A percentile compares a stretch with the other conserved stretches of the same genome.
Conservation (phyloP, 257 asterid genomes). For the Nicotiana sylvestris region DNA sequence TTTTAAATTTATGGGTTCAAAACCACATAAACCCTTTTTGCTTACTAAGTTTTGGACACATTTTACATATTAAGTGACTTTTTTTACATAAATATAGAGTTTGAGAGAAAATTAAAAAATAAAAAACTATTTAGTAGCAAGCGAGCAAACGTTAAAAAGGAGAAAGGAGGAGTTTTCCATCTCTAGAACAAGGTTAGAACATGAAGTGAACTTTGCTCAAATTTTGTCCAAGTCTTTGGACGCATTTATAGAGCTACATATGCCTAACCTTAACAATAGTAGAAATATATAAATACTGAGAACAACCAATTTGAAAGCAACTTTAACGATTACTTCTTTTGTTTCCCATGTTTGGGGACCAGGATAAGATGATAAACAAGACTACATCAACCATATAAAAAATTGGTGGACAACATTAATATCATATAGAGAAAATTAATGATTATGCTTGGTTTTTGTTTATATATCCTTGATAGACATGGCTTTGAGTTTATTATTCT, state of each 20-base stretch:
- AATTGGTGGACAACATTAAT: conserved; percentile 1
- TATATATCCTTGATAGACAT: not conserved
- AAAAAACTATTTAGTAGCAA: too few relatives aligned
- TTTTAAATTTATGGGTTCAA: too few relatives aligned
- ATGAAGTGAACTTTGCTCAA: not conserved
- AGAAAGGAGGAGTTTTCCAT: not conserved
- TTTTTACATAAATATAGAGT: too few relatives aligned
- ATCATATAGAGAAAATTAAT: not conserved
- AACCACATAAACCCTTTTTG: too few relatives aligned
- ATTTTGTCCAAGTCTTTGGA: not conserved
- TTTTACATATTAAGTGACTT: too few relatives aligned
- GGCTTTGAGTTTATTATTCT: conserved; percentile 6
- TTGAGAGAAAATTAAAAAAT: too few relatives aligned
- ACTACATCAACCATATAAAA: not conserved
- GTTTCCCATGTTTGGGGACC: conserved; percentile 8
- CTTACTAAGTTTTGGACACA: too few relatives aligned
- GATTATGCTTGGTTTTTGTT: not conserved
- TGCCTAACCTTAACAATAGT: not conserved
- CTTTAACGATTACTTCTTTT: not conserved
- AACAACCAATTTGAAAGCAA: not conserved
- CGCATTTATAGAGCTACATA: not conserved
- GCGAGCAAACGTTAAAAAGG: not conserved
- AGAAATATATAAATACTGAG: not conserved
- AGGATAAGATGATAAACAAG: not conserved
- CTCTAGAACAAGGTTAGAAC: not conserved